phyloP scores from a whole-genome alignment of 2,329 filamentous ascomycete species.

The Exophiala phaeomuriformis region DNA sequence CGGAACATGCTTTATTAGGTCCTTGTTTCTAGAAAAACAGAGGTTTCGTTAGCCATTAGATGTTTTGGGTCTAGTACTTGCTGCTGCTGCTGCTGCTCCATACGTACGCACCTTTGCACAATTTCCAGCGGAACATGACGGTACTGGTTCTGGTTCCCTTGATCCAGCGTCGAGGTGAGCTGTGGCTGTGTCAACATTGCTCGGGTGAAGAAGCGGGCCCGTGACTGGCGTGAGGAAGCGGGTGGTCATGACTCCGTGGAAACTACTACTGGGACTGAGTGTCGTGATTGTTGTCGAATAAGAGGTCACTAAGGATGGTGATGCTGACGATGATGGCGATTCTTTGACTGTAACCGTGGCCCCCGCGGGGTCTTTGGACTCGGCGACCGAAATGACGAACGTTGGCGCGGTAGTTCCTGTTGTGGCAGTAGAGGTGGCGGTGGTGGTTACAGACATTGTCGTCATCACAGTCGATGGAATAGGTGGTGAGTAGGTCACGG shows the following conservation, averaged over 20 bases:
- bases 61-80: too few relatives aligned
- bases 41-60: too few relatives aligned
- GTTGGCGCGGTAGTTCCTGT: neutral
- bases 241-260: neutral
- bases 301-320: neutral
- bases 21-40: neutral
- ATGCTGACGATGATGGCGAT: neutral
- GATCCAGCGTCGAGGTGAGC: neutral
- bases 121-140: too few relatives aligned
- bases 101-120: too few relatives aligned
- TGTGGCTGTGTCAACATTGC: neutral
- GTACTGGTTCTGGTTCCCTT: too few relatives aligned
- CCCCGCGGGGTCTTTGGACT: neutral
- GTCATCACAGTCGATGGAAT: neutral
- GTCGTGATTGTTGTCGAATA: too few relatives aligned
- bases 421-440: neutral
- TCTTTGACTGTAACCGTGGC: neutral
- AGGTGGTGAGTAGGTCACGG: slow-evolving; percentile 4
- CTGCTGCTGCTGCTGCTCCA: too few relatives aligned
- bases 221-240: neutral
- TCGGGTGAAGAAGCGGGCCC: neutral
- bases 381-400: neutral
- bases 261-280: too few relatives aligned
- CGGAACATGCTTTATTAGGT: neutral
- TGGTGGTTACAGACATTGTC: slow-evolving; percentile 2